Conservation (phyloP, 2,329 filamentous ascomycete species). For the Aspergillus aculeatus region DNA sequence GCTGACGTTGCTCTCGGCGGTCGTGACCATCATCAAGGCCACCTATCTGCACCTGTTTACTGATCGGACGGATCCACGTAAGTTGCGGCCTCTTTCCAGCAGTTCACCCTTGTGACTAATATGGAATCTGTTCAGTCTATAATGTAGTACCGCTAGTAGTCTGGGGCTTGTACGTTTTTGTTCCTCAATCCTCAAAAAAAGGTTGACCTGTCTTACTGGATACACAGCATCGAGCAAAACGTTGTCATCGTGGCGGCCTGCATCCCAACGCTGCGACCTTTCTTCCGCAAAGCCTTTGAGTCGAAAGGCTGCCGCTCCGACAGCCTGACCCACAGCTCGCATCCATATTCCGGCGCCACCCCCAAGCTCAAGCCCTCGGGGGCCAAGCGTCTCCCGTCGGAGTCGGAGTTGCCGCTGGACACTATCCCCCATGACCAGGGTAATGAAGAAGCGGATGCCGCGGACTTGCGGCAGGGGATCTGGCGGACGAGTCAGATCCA, state of each 20-base stretch:
- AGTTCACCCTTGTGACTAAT: no score
- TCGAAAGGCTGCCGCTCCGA: neutral
- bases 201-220: neutral
- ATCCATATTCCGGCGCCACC: conserved; percentile 5
- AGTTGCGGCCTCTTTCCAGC: conserved; percentile 1
- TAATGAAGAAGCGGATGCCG: neutral
- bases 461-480: conserved; percentile 6
- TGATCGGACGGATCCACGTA: conserved; percentile 24
- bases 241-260: conserved; percentile 32
- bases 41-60: conserved; percentile 27
- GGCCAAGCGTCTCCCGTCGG: conserved; percentile 2
- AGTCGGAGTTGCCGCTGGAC: conserved; percentile 11
- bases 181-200: neutral
- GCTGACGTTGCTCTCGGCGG: conserved; percentile 27
- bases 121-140: conserved; percentile 5
- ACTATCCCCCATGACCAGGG: neutral
- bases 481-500: conserved; percentile 12
- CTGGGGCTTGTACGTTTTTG: conserved; percentile 20
- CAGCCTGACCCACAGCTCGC: neutral
- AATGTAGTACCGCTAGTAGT: conserved; percentile 20
- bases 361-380: neutral
- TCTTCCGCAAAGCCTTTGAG: conserved; percentile 25
- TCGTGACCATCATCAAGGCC: conserved; percentile 30
- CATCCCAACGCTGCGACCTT: conserved; percentile 27
- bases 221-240: conserved; percentile 27